Conservation (phyloP, 176 grass and related monocot species). For the Aegilops sharonensis region DNA sequence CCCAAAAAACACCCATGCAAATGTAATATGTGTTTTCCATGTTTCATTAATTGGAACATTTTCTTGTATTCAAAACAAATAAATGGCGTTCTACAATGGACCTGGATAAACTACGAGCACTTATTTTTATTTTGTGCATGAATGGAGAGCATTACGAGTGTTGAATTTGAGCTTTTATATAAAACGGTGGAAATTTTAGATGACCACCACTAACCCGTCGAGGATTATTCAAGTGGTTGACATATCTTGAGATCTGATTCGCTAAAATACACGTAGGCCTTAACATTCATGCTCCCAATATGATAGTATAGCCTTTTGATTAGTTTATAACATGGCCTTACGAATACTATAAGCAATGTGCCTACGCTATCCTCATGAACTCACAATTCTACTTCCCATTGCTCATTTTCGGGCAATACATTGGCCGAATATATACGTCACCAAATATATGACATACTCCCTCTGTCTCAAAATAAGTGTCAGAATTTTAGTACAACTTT, state of each 20-base stretch:
- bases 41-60: no score
- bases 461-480: no score
- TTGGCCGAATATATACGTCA: background rate
- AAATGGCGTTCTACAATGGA: background rate
- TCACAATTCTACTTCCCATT: background rate
- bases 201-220: background rate
- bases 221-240: constrained; percentile 28
- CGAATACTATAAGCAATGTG: background rate
- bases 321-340: background rate
- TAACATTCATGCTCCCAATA: constrained; percentile 1
- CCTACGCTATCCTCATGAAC: background rate
- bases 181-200: background rate
- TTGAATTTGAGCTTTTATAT: background rate
- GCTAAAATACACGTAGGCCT: constrained; percentile 4
- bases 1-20: background rate
- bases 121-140: background rate
- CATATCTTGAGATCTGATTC: constrained; percentile 34
- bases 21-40: background rate
- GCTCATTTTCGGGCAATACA: background rate
- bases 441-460: background rate
- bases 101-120: background rate
- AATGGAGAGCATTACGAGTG: background rate
- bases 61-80: background rate
- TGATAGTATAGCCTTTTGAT: constrained; percentile 4
- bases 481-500: no score